These are phyloP conservation scores for Crithidia sp. DNA, from an alignment of 208 protist species.

Conservation along the genomic window DNA sequence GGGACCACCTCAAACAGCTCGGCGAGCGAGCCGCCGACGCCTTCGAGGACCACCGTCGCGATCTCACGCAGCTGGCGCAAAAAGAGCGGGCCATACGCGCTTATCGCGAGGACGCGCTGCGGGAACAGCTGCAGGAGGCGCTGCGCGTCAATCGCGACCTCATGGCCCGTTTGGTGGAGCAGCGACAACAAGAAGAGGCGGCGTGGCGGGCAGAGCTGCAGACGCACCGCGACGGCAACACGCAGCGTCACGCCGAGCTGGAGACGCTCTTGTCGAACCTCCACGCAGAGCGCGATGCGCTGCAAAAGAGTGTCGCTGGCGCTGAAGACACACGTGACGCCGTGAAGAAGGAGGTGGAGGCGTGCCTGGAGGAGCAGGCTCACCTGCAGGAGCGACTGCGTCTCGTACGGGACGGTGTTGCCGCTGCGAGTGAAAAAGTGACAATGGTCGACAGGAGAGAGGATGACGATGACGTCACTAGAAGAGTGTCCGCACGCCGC, in stretches of 20 bases:
- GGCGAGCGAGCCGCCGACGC: constrained; percentile 40
- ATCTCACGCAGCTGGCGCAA: constrained; percentile 70
- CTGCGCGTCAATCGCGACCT: constrained; percentile 31
- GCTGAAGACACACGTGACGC: constrained; percentile 22
- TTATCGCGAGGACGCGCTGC: constrained; percentile 62
- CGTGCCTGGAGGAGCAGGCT: constrained; percentile 36
- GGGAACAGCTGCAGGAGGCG: constrained; percentile 45
- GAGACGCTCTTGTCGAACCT: constrained; percentile 36
- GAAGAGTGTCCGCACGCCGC: background rate
- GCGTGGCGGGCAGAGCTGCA: constrained; percentile 36
- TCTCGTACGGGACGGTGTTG: constrained; percentile 9
- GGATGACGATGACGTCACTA: too few relatives aligned
- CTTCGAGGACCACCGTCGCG: constrained; percentile 73
- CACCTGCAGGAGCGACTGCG: constrained; percentile 24
- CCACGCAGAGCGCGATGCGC: constrained; percentile 32
- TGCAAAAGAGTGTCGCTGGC: constrained; percentile 31
- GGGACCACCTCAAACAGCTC: constrained; percentile 51
- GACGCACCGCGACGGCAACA: constrained; percentile 18
- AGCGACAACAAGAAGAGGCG: constrained; percentile 23
- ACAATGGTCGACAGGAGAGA: background rate
- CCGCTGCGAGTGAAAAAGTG: background rate
- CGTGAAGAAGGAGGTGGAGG: constrained; percentile 9
- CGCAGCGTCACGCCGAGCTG: constrained; percentile 18
- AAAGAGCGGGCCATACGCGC: constrained; percentile 69
- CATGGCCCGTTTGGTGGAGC: constrained; percentile 34